These are phyloP conservation scores for Xylaria cubensis DNA, from an alignment of 495 filamentous ascomycete species.

Conservation along the genomic window DNA sequence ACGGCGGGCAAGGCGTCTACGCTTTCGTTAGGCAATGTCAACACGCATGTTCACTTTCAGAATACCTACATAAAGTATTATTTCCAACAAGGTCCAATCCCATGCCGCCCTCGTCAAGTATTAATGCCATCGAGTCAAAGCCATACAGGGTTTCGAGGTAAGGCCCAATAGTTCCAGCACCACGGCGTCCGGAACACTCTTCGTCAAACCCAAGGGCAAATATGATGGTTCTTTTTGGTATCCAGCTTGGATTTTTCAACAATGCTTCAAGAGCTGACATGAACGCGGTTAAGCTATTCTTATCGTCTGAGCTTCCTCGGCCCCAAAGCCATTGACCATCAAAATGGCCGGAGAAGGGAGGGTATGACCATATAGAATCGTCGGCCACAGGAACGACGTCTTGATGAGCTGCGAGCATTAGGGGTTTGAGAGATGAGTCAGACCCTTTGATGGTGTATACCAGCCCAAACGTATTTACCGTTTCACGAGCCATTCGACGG, in stretches of 20 bases:
- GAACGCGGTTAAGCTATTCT: constrained; percentile 68
- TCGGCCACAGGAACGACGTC: constrained; percentile 70
- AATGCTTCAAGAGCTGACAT: constrained; percentile 67
- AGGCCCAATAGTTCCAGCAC: constrained; percentile 59
- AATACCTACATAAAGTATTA: constrained; percentile 38
- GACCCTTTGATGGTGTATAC: constrained; percentile 66
- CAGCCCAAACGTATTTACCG: constrained; percentile 66
- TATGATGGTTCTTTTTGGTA: constrained; percentile 63
- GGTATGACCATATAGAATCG: constrained; percentile 65
- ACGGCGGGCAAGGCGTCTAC: constrained; percentile 55
- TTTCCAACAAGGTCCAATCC: constrained; percentile 54
- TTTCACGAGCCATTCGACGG: constrained; percentile 50
- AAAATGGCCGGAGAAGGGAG: constrained; percentile 65
- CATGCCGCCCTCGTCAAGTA: constrained; percentile 68
- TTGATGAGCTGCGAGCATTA: constrained; percentile 69
- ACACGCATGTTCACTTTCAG: constrained; percentile 28
- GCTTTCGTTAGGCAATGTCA: constrained; percentile 26
- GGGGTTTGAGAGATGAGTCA: constrained; percentile 59
- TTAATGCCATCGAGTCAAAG: constrained; percentile 61
- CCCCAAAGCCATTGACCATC: constrained; percentile 72
- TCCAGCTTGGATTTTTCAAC: constrained; percentile 57
- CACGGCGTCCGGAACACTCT: constrained; percentile 65
- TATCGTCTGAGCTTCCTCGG: constrained; percentile 68
- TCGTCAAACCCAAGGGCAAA: constrained; percentile 73
- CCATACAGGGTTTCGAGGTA: constrained; percentile 61